Evolutionary conservation across 129 eudicot species (phyloP), one percentile per base, ranked within the genome.

Genomic region (Apium graveolens): DNA sequence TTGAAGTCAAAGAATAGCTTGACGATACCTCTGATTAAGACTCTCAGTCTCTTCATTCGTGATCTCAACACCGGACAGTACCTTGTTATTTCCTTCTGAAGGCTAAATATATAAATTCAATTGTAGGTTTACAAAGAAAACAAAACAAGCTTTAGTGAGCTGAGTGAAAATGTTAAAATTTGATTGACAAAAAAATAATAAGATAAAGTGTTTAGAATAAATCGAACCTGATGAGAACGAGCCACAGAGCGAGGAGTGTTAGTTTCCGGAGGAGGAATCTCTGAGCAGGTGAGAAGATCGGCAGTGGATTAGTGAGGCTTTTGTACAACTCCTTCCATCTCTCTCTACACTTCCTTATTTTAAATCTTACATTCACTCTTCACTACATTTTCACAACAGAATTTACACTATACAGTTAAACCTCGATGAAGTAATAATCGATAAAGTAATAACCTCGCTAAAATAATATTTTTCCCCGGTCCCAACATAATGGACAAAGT

Each of bases 31-130:
- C 75, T 68, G 81, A 73, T 86, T 85, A 0, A 90, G 89, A 85
- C 82, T 80, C 82, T 86, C 87, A 81, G 96, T 86, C 85, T 90
- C 96, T 74, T 86, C 92, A 39, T 88, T 86, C 37, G 87, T 83
- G 85, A 90, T 74, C 84, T 90, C 92, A 81, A 87, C 96, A 26
- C 96, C 96, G 73, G 76, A 88, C 84, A 90, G 53, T 71, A 85
- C 90, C 88, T 88, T 90, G 39, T 89, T 81, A n/a, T 88, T 80
- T 78, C 90, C 89, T 70, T 86, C 96, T 16, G 92, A 77, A 24
- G 92, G 90, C 96, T 90, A 35, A 35, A 4, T 35, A 35, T 35
- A 35, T 35, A n/a, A n/a, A n/a, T n/a, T n/a, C n/a, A n/a, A n/a
- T n/a, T n/a, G n/a, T n/a, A n/a, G n/a, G n/a, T n/a, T n/a, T n/a